A percentile compares a stretch with the other conserved stretches of the same genome.
These are phyloP conservation scores for Leucaena leucocephala DNA, from an alignment of 306 rosid genomes.

Conservation along the genomic window DNA sequence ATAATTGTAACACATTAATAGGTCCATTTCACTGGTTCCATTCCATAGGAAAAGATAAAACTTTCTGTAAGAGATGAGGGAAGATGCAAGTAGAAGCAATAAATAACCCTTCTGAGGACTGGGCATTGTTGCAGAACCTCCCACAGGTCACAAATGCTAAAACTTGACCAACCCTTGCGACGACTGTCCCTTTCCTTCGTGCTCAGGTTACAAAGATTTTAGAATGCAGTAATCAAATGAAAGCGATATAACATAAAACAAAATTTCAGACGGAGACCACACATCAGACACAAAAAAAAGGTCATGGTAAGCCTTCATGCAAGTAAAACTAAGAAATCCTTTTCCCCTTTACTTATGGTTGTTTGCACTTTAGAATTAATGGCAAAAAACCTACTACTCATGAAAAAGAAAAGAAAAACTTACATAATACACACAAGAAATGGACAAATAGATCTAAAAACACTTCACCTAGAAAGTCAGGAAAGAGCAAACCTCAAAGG, in stretches of 20 bases:
- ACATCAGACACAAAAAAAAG: not conserved
- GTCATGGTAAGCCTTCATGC: not conserved
- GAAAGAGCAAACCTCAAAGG: not conserved
- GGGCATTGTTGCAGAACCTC: conserved; percentile 41
- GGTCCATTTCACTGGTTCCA: conserved; percentile 12
- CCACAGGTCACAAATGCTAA: conserved; percentile 45
- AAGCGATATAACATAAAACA: conserved; percentile 33
- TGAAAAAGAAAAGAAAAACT: not conserved
- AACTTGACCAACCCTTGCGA: conserved; percentile 38
- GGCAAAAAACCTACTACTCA: not conserved
- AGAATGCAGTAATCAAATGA: conserved; percentile 38
- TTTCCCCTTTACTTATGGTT: not conserved
- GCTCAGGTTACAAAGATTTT: conserved; percentile 29
- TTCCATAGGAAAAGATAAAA: conserved; percentile 15
- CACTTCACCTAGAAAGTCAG: not conserved
- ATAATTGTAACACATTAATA: not conserved
- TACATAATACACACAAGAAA: not conserved
- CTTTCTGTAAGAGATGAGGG: not conserved
- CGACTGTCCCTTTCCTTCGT: conserved; percentile 28
- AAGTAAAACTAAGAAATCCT: not conserved
- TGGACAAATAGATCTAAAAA: not conserved
- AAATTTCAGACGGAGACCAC: conserved; percentile 12
- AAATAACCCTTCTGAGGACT: conserved; percentile 35
- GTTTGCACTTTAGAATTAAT: not conserved
- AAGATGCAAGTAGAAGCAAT: conserved; percentile 35